These are phyloP conservation scores for Epichloe gansuensis DNA, from an alignment of 2,329 filamentous ascomycete species.

Conservation along the genomic window DNA sequence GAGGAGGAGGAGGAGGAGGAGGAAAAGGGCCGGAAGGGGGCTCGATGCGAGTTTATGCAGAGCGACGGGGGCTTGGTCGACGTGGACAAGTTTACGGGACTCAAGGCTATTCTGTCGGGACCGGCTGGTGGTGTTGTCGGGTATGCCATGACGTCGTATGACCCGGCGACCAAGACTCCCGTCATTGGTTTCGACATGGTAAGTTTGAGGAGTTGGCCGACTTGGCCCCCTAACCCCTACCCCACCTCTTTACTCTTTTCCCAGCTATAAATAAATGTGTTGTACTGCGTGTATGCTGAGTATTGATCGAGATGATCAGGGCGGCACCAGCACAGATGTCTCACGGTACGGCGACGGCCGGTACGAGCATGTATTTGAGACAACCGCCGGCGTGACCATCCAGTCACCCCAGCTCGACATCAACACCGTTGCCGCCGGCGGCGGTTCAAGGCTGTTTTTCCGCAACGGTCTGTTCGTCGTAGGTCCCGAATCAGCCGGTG, in stretches of 20 bases:
- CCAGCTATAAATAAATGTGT: neutral
- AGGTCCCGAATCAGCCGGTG: conserved; percentile 57
- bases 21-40: conserved; percentile 33
- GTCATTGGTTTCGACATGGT: conserved; percentile 63
- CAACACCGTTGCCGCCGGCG: conserved; percentile 67
- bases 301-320: conserved; percentile 6
- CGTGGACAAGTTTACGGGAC: conserved; percentile 51
- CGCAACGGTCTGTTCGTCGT: conserved; percentile 61
- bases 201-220: neutral
- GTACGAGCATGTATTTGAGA: conserved; percentile 47
- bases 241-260: neutral
- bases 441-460: conserved; percentile 58
- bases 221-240: neutral
- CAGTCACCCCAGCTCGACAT: conserved; percentile 72
- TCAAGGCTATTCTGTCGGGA: conserved; percentile 58
- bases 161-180: conserved; percentile 50
- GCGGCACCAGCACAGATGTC: conserved; percentile 63
- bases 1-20: conserved; percentile 40
- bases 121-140: conserved; percentile 70
- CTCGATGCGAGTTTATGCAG: conserved; percentile 63
- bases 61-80: conserved; percentile 40
- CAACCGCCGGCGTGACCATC: conserved; percentile 65
- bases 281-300: too few species aligned
- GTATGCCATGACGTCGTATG: conserved; percentile 61
- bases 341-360: conserved; percentile 44